Base-by-base conservation (phyloP, 768 basidiomycete genomes). In the Lactarius indigo region DNA sequence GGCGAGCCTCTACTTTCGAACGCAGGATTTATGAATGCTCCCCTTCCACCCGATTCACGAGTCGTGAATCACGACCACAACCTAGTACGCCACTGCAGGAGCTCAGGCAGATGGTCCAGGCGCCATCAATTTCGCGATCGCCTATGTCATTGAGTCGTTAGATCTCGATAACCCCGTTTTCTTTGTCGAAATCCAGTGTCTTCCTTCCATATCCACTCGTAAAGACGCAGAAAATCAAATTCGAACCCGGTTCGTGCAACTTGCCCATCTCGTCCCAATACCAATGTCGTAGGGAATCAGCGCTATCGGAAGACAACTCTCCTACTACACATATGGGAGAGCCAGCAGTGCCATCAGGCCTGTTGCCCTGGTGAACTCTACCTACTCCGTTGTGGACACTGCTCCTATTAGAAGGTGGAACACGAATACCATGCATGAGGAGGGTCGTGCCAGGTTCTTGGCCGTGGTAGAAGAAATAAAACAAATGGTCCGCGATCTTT, bases 1-100 rank as follows among this genome's bases (percentile, higher is more conserved):
- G 76, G 87, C 89, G 6, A 85, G 86, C 7, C 83, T 86, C 57
- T 90, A 87, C 74, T 86, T 84, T 79, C 85, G 79, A 18, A 82
- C 82, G 50, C 84, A 87, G 64, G 82, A 82, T n/a, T n/a, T n/a
- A 41, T 41, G 31, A 41, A 17, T 41, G 5, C 2, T 41, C 15
- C 5, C 12, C 37, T 13, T 39, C 37, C 37, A 39, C 37, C 13
- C 12, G 15, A 41, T 41, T n/a, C n/a, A n/a, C n/a, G n/a, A n/a
- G n/a, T n/a, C n/a, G n/a, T n/a, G n/a, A n/a, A n/a, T 41, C 15
- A 17, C 39, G 5, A 41, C 35, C 31, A 33, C 31, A 33, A 3
- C 31, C 31, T 4, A 17, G 42, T 20, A 44, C 3, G 18, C 8
- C 42, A 44, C 20, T 44, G 42, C 7, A 20, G 42, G 1, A 0